Evolutionary conservation across 2,329 filamentous ascomycete species (phyloP).

Genomic region (Emericellopsis atlantica): DNA sequence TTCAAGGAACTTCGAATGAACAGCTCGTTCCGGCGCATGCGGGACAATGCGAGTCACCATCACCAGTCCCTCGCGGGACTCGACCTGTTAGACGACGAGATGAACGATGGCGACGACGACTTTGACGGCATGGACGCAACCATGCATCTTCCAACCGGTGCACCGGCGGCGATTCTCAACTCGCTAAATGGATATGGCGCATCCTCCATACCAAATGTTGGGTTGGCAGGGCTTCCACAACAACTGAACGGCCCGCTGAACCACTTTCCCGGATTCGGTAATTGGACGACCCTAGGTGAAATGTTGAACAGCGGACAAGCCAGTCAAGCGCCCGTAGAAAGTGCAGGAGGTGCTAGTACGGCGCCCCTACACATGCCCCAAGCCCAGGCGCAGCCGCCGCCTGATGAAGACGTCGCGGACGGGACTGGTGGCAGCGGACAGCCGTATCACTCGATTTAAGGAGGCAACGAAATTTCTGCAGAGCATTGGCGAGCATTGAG

Average conservation of each 20-base stretch:
- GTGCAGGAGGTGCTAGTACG: neutral
- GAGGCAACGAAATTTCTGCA: too few relatives aligned
- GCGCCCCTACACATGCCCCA: neutral
- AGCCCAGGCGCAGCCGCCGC: too few relatives aligned
- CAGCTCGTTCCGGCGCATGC: neutral
- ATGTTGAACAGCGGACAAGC: neutral
- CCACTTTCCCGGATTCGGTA: neutral
- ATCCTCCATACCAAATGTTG: too few relatives aligned
- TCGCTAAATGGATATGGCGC: too few relatives aligned
- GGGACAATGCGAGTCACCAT: too few relatives aligned
- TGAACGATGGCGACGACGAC: constrained; percentile 30
- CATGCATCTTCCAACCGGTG: neutral
- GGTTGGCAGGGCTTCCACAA: too few relatives aligned
- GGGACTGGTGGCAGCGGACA: too few relatives aligned
- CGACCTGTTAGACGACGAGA: constrained; percentile 22
- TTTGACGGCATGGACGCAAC: constrained; percentile 22
- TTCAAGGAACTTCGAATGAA: constrained; percentile 31
- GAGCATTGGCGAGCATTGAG: too few relatives aligned
- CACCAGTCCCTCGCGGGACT: neutral
- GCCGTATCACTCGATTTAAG: too few relatives aligned
- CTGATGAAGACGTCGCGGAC: too few relatives aligned
- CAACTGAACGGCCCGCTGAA: neutral
- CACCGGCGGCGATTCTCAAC: too few relatives aligned
- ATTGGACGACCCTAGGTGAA: neutral
- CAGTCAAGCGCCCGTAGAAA: neutral